Evolutionary conservation across 108 stramenopile genomes (phyloP), one percentile per base, ranked within the genome.

Genomic region (Nitzschia sp.): DNA sequence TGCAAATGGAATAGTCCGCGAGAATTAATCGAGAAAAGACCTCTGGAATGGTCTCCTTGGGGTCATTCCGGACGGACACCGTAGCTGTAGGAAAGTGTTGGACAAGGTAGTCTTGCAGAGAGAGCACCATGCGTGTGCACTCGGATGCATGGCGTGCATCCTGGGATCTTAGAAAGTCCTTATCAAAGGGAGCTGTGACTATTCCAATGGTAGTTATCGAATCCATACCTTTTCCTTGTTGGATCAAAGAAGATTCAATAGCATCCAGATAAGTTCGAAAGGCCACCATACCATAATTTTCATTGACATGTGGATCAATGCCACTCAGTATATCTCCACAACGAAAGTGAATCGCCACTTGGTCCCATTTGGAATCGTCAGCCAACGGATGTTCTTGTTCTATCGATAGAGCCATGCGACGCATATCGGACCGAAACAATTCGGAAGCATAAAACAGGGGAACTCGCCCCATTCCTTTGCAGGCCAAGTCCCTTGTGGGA

Each of bases 341-440:
- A 7, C 76, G 70, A 43, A 77, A 67, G 54, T 77, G 76, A 40
- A 77, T 77, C 0, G 70, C 76, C 19, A 77, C 76, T n/a, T 71
- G 54, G 55, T 77, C 76, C 37, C 71, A 29, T 54, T 29, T 21
- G 19, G 34, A 55, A n/a, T n/a, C 12, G 8, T 55, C 2, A 3
- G 22, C 3, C 46, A 48, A 48, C 46, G 14, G 24, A 15, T 1
- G 6, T 71, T 46, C 43, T 41, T n/a, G 61, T 12, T 8, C 41
- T 42, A 46, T 20, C 3, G 10, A 62, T 46, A 0, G 43, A 9
- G 71, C 71, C 71, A 72, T 72, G 40, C 53, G 21, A 14, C 71
- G 71, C 7, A 72, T 46, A 38, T 72, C 63, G 10, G 46, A 54
- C 12, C 20, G 40, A 19, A 40, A 62, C 7, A 54, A 40, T 43